Evolutionary conservation across 2,329 filamentous ascomycete species (phyloP).

Genomic region (Fusarium chuoi): DNA sequence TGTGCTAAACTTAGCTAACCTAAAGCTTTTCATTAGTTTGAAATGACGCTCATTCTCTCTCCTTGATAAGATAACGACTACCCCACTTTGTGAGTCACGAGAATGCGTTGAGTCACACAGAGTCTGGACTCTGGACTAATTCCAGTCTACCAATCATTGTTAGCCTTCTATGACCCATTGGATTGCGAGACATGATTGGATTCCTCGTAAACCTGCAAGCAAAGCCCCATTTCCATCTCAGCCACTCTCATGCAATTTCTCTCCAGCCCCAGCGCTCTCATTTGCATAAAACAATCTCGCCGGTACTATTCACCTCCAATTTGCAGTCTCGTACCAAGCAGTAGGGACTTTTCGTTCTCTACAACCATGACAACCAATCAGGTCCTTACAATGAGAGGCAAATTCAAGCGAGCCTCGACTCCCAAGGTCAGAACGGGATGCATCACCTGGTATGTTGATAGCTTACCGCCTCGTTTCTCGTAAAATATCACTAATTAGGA

Average conservation of each 20-base stretch:
- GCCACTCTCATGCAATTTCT: not conserved
- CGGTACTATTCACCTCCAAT: not conserved
- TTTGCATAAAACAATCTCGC: not conserved
- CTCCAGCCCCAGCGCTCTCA: not conserved
- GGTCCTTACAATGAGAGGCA: not conserved
- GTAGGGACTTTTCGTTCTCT: fast-evolving
- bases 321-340: not conserved
- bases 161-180: not conserved
- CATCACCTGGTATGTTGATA: slow-evolving; percentile 14
- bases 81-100: not conserved
- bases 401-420: slow-evolving; percentile 9
- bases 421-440: slow-evolving; percentile 12
- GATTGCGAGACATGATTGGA: not conserved
- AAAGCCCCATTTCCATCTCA: not conserved
- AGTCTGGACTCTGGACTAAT: not conserved
- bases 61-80: not conserved
- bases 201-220: not conserved
- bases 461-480: not conserved
- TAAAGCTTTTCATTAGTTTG: not conserved
- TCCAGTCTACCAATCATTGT: not conserved
- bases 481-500: not conserved
- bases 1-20: not conserved
- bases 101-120: not conserved
- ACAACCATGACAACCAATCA: not conserved
- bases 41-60: not conserved